A percentile compares a stretch with the other conserved stretches of the same genome.
Evolutionary conservation across 768 basidiomycete species (phyloP).

Genomic region (Lactarius psammicola): DNA sequence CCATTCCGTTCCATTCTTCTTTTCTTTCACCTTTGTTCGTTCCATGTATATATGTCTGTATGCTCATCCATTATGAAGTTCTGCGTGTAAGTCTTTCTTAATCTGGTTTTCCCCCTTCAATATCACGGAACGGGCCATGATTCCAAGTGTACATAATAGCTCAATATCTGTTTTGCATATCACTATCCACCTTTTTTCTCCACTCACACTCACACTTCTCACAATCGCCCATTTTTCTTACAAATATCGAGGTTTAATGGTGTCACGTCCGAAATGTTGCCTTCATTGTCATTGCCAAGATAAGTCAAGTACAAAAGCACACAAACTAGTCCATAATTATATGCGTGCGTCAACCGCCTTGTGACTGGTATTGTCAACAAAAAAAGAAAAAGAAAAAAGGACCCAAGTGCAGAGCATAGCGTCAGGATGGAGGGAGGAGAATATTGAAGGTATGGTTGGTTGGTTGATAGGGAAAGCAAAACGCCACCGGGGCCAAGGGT

Average conservation of each 20-base stretch:
- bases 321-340: slow-evolving; percentile 31
- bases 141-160: slow-evolving; percentile 13
- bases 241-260: not conserved
- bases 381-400: not conserved
- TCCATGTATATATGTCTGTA: not conserved
- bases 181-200: not conserved
- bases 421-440: not conserved
- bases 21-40: not conserved
- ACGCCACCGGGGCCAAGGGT: slow-evolving; percentile 4
- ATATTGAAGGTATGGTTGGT: not conserved
- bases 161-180: slow-evolving; percentile 4
- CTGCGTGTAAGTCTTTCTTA: slow-evolving; percentile 4
- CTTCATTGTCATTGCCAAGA: slow-evolving; percentile 13
- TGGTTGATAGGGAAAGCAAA: not conserved
- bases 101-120: slow-evolving; percentile 9
- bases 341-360: slow-evolving; percentile 23
- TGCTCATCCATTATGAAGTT: not conserved
- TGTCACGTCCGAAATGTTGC: slow-evolving; percentile 8
- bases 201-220: not conserved
- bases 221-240: not conserved
- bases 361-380: slow-evolving; percentile 2
- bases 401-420: slow-evolving; percentile 5
- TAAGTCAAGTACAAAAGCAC: slow-evolving; percentile 24
- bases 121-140: slow-evolving; percentile 7
- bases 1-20: too few species aligned